A percentile compares a stretch with the other conserved stretches of the same genome.
phyloP scores from a whole-genome alignment of 306 rosid genomes.

The Fragaria iinumae region DNA sequence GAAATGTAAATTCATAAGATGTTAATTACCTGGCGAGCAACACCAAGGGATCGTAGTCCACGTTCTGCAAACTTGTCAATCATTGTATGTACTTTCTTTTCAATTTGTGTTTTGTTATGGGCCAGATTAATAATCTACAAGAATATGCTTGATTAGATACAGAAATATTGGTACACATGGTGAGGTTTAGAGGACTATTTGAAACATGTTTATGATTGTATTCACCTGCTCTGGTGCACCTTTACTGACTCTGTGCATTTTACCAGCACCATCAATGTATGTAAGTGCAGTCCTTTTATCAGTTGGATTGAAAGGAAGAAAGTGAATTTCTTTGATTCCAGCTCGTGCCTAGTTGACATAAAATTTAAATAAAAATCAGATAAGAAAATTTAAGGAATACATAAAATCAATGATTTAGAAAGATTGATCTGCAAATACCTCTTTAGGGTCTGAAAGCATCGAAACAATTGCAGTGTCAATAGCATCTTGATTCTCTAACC shows the following conservation, averaged over 20 bases:
- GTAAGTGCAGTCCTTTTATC: slow-evolving; percentile 81
- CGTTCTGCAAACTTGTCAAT: slow-evolving; percentile 77
- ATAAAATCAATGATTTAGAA: neutral
- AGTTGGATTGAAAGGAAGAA: slow-evolving; percentile 78
- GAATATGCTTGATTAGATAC: neutral
- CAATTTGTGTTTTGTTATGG: slow-evolving; percentile 54
- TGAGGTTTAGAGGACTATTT: neutral
- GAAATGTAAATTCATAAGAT: neutral
- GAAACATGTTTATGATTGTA: neutral
- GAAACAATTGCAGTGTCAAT: slow-evolving; percentile 71
- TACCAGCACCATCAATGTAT: slow-evolving; percentile 52
- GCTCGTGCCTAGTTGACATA: slow-evolving; percentile 43
- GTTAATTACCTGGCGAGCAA: slow-evolving; percentile 52
- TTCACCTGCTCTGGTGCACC: slow-evolving; percentile 84
- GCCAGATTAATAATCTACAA: slow-evolving; percentile 65
- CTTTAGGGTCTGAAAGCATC: slow-evolving; percentile 71
- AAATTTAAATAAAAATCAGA: slow-evolving; percentile 7
- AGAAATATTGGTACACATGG: neutral
- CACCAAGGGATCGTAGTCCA: slow-evolving; percentile 64
- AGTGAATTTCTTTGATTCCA: slow-evolving; percentile 69
- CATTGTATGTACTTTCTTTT: slow-evolving; percentile 48
- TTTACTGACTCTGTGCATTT: slow-evolving; percentile 71
- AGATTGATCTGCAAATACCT: slow-evolving; percentile 34
- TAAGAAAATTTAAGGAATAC: neutral
- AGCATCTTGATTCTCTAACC: slow-evolving; percentile 75